These are phyloP conservation scores for Stemphylium vesicarium DNA, from an alignment of 2,329 filamentous ascomycete species.

Conservation along the genomic window DNA sequence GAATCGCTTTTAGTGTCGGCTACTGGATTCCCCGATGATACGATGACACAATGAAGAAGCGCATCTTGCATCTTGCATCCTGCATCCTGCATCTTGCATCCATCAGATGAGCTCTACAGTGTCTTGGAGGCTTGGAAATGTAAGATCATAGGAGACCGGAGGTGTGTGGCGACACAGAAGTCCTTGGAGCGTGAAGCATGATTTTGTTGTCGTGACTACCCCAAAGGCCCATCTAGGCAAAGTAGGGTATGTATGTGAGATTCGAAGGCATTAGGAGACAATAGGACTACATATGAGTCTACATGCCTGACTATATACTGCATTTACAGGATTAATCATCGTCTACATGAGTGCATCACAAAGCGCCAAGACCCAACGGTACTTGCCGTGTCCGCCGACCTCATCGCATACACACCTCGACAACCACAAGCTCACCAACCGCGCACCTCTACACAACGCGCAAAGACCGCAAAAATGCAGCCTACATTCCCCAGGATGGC, in stretches of 20 bases:
- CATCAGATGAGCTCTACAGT: neutral
- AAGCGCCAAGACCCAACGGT: slow-evolving; percentile 29
- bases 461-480: slow-evolving; percentile 19
- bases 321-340: no score
- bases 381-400: slow-evolving; percentile 20
- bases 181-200: neutral
- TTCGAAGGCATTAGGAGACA: neutral
- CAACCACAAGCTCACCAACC: slow-evolving; percentile 17
- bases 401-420: slow-evolving; percentile 22
- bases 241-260: neutral
- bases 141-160: neutral
- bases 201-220: neutral
- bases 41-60: neutral
- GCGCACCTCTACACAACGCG: slow-evolving; percentile 16
- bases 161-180: neutral
- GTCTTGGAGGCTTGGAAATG: neutral
- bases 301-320: no score
- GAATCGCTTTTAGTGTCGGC: slow-evolving; percentile 8
- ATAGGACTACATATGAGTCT: no score
- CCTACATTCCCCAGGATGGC: slow-evolving; percentile 34
- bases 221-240: neutral
- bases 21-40: neutral
- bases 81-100: neutral
- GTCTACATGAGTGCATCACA: neutral
- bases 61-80: neutral